Base-by-base conservation (phyloP, 177 flowering plant species). In the Vitis hybrid region DNA sequence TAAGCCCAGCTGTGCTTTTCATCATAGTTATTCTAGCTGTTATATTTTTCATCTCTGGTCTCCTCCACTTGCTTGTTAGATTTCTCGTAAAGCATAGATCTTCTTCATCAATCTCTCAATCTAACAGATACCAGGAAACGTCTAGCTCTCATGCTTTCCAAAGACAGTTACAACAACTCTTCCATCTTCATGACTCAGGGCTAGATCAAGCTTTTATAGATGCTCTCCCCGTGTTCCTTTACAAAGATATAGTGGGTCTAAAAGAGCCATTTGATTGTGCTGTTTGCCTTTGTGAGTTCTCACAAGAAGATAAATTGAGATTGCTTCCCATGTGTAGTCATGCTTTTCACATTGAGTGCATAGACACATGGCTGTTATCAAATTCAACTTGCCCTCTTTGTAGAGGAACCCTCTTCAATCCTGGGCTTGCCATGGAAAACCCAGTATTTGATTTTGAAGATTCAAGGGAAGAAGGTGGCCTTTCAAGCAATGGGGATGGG, bases 321-420 rank as follows among this genome's bases (percentile, higher is more conserved):
- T 77, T 84, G 74, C 82, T 84, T 65, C 87, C 87, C 13, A n/a
- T 69, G 61, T 84, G 87, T 50, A 74, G 82, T 64, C 86, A 83
- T 74, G 84, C 86, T 59, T 83, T 83, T 62, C 86, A 83, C 73
- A 77, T 84, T 53, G 76, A 76, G 55, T 84, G 85, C 56, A 84
- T 84, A 49, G 87, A 84, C 72, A 82, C 84, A 51, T 84, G 87
- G 87, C 74, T 84, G 15, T 67, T 82, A 53, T 82, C 85, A 6
- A 84, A 84, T 74, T 82, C 87, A 56, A 84, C 82, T 29, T 84
- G 87, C 67, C 87, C 87, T 53, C 82, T 84, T 18, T 84, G 87
- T 69, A 78, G 85, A 74, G 85, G 82, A 57, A 70, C 72, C 65
- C 78, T 84, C 21, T 79, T 68, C 71, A 56, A 67, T 3, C 74